A percentile compares a stretch with the other conserved stretches of the same genome.
Conservation (phyloP, 1,284 basidiomycete species). For the Apiotrichum porosum region DNA sequence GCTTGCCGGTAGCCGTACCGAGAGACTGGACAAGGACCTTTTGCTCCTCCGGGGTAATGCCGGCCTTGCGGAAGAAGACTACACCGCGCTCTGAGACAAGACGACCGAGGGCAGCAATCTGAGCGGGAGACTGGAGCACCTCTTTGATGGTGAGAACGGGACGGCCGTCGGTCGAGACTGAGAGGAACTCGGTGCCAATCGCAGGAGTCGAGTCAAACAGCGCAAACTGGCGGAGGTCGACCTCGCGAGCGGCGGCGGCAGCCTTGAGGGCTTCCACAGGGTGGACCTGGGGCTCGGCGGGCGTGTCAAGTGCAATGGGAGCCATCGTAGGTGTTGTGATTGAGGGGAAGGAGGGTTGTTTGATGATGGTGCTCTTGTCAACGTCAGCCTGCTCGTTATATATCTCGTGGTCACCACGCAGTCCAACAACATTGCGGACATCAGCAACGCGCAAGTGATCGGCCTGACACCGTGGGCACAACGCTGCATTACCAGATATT, state of each 20-base stretch:
- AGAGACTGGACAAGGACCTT: conserved; percentile 52
- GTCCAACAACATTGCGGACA: no score
- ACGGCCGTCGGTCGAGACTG: conserved; percentile 9
- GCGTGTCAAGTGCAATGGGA: conserved; percentile 4
- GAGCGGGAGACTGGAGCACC: conserved; percentile 20
- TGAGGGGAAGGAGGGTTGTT: no score
- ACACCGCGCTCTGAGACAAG: conserved; percentile 62
- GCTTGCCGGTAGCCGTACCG: conserved; percentile 57
- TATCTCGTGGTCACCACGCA: no score
- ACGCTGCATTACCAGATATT: no score
- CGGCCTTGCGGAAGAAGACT: conserved; percentile 63
- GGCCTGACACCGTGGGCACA: no score
- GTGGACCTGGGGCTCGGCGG: background rate
- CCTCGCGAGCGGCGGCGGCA: background rate
- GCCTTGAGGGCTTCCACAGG: conserved; percentile 9
- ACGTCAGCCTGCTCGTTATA: no score
- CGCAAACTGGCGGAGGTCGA: conserved; percentile 11
- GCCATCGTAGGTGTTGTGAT: background rate
- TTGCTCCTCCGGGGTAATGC: conserved; percentile 51
- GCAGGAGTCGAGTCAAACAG: conserved; percentile 33
- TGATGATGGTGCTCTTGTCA: no score
- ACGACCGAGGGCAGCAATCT: conserved; percentile 18
- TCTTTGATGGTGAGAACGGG: conserved; percentile 24
- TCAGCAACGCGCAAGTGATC: no score
- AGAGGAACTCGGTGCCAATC: conserved; percentile 44